Evolutionary conservation across 176 grass and related monocot genomes (phyloP).

Genomic region (Carex scoparia): DNA sequence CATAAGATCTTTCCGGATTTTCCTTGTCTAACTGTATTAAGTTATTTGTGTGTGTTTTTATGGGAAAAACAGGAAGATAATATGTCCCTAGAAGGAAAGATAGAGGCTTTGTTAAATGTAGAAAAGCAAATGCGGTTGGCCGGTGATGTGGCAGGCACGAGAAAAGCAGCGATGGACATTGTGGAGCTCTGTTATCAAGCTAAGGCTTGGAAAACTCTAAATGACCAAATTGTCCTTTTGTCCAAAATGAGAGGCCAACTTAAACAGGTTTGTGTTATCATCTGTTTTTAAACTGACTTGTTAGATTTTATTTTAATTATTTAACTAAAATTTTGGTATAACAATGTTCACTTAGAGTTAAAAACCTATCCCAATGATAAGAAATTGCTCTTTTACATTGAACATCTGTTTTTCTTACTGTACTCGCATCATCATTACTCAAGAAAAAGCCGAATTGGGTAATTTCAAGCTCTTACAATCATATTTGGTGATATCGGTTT

Average conservation of each 20-base stretch:
- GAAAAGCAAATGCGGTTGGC: constrained; percentile 94
- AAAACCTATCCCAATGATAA: background rate
- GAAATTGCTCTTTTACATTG: background rate
- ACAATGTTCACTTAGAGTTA: background rate
- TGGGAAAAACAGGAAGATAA: constrained; percentile 50
- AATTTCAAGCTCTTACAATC: background rate
- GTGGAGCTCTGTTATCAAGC: constrained; percentile 86
- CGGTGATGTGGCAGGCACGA: constrained; percentile 74
- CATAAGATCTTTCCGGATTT: background rate
- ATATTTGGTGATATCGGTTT: background rate
- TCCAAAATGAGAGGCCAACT: constrained; percentile 95
- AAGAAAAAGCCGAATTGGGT: background rate
- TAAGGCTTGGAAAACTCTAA: constrained; percentile 85
- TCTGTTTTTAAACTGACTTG: background rate
- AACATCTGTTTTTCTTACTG: background rate
- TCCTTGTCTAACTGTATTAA: background rate
- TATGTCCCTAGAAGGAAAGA: constrained; percentile 59
- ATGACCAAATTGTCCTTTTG: constrained; percentile 88
- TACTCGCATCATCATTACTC: background rate
- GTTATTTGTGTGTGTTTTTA: background rate
- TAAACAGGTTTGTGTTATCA: constrained; percentile 54
- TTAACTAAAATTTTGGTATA: background rate
- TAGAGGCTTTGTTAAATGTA: constrained; percentile 76
- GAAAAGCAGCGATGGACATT: constrained; percentile 85
- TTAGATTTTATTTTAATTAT: background rate